A percentile compares a stretch with the other conserved stretches of the same genome.
These are phyloP conservation scores for Eragrostis tef DNA, from an alignment of 202 grass and related monocot genomes.

Conservation along the genomic window DNA sequence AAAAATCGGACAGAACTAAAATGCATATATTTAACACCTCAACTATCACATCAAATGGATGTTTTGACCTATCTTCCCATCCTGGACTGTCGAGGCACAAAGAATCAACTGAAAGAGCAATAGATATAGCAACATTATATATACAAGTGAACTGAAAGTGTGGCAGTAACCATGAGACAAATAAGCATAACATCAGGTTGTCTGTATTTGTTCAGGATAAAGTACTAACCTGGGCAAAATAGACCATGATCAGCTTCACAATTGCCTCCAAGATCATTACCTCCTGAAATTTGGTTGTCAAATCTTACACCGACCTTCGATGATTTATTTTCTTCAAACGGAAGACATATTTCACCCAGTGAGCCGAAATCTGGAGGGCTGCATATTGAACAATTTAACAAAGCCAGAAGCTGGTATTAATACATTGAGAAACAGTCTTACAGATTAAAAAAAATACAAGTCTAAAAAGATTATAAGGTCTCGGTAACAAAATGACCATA, in stretches of 20 bases:
- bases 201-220: slow-evolving; percentile 22
- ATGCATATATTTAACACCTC: slow-evolving; percentile 55
- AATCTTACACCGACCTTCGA: slow-evolving; percentile 96
- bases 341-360: slow-evolving; percentile 80
- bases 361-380: slow-evolving; percentile 87
- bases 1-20: slow-evolving; percentile 21
- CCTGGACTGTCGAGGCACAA: slow-evolving; percentile 75
- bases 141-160: slow-evolving; percentile 15
- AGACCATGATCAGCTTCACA: slow-evolving; percentile 95
- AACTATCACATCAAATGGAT: slow-evolving; percentile 77
- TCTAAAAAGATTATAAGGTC: slow-evolving; percentile 23
- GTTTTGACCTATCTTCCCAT: slow-evolving; percentile 79
- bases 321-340: slow-evolving; percentile 91
- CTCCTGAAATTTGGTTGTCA: slow-evolving; percentile 83
- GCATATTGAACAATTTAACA: slow-evolving; percentile 50
- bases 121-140: slow-evolving; percentile 31
- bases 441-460: not conserved
- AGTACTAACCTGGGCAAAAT: slow-evolving; percentile 83
- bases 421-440: slow-evolving; percentile 15
- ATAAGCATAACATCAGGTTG: not conserved
- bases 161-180: slow-evolving; percentile 32
- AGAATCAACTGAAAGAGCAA: slow-evolving; percentile 68
- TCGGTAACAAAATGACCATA: not conserved
- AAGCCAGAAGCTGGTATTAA: slow-evolving; percentile 3
- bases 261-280: slow-evolving; percentile 88